Evolutionary conservation across 2,329 filamentous ascomycete genomes (phyloP).

Genomic region (Pseudogymnoascus sp.): DNA sequence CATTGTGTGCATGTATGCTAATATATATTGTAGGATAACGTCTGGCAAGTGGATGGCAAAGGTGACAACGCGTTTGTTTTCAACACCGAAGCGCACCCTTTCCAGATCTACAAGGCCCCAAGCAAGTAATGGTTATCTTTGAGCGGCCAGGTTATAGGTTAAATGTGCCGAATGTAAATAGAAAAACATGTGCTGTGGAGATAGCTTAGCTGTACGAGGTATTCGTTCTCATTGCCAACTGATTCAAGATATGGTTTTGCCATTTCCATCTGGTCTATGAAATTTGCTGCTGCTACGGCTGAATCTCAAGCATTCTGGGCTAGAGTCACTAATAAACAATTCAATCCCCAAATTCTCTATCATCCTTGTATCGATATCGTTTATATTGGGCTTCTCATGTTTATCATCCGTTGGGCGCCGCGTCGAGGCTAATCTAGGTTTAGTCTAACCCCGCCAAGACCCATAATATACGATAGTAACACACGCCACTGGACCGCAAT

Average conservation of each 20-base stretch:
- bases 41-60: constrained; percentile 47
- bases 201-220: not conserved
- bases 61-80: constrained; percentile 50
- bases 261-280: not conserved
- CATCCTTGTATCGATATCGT: too few relatives aligned
- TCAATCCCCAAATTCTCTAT: too few relatives aligned
- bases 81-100: constrained; percentile 59
- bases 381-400: not conserved
- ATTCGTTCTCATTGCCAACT: not conserved
- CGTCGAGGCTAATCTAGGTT: not conserved
- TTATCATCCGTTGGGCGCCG: not conserved
- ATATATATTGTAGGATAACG: constrained; percentile 24
- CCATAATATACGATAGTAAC: not conserved
- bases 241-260: not conserved
- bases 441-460: not conserved
- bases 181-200: not conserved
- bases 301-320: too few relatives aligned
- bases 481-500: not conserved
- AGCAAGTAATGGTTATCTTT: not conserved
- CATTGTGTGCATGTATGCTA: constrained; percentile 11
- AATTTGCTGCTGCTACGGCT: too few relatives aligned
- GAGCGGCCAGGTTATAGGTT: not conserved
- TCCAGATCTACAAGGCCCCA: constrained; percentile 33
- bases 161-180: not conserved
- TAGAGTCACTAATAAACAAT: too few relatives aligned